Base-by-base conservation (phyloP, 2,329 filamentous ascomycete species). In the Colletotrichum lupini region DNA sequence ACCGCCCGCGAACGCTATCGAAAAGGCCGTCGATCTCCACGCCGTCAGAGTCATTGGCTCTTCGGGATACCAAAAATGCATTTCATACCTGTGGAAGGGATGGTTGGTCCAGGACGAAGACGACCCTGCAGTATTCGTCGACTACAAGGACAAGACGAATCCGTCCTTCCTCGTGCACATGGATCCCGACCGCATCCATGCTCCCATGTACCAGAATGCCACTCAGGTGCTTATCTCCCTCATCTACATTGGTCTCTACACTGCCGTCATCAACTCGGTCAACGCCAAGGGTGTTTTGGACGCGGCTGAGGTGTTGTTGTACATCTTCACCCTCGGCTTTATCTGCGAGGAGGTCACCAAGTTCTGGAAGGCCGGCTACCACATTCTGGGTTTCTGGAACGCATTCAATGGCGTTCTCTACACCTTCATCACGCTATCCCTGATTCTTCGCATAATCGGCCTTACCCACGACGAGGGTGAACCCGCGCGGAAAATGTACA, bases 81-180 rank as follows among this genome's bases (percentile, higher is more conserved):
- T 98, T 78, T 91, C 89, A 75, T 95, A 97, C 80, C 91, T 99
- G 9, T 99, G 97, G 97, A 91, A 92, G 74, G 97, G 97, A 26
- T 99, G 97, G 97, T 87, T 98, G 9, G 92, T 98, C n/a, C 97
- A 99, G 81, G 95, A 98, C 76, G 95, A 98, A 77, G 89, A 95
- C 62, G 95, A 98, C 77, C 93, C 96, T 0, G 91, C 92, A n/a
- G 92, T 91, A 65, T 99, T 99, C 80, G 89, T 98, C 67, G 92
- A 95, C 79, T 99, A 97, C 86, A 91, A 92, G 77, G 88, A 94
- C 73, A 95, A 95, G 80, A 94, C 92, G 72, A 94, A 95, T 80
- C 92, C 91, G 1, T 89, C 87, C 57, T 97, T 97, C 82, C 90
- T 92, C 85, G 85, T 89, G 1, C 97, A 99, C 81, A 91, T 98